phyloP scores from a whole-genome alignment of 352 stramenopile species.

The Thraustochytrium striatum region DNA sequence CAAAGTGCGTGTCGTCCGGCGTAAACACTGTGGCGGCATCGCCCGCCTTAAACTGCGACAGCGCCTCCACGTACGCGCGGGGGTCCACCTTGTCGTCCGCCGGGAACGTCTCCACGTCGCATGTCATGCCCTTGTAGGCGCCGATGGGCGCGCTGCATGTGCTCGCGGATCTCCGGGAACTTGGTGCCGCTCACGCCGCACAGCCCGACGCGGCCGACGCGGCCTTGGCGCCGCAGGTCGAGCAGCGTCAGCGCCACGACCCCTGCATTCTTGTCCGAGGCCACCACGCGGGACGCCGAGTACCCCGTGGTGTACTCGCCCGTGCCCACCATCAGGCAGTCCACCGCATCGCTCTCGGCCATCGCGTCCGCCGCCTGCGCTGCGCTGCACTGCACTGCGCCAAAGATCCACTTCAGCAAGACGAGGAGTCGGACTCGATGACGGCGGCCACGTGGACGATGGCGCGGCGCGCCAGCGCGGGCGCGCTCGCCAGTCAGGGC shows the following conservation, averaged over 20 bases:
- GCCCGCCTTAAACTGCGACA: conserved; percentile 63
- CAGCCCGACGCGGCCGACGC: conserved; percentile 71
- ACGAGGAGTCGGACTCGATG: no score
- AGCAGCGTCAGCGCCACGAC: conserved; percentile 83
- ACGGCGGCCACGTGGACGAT: no score
- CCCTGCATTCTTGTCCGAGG: conserved; percentile 73
- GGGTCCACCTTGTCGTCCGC: conserved; percentile 65
- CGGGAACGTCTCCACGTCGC: conserved; percentile 75
- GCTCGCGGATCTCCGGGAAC: conserved; percentile 74
- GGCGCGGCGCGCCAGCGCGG: no score
- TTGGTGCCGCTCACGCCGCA: conserved; percentile 79
- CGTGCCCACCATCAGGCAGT: conserved; percentile 81
- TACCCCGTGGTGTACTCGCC: conserved; percentile 86
- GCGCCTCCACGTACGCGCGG: conserved; percentile 66
- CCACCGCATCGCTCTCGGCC: conserved; percentile 50
- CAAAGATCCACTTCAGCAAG: background rate
- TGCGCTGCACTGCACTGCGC: background rate
- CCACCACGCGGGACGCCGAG: conserved; percentile 64
- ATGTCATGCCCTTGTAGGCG: conserved; percentile 60
- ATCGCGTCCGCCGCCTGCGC: background rate
- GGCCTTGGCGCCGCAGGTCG: conserved; percentile 67
- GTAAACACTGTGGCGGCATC: conserved; percentile 82
- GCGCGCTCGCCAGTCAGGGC: no score
- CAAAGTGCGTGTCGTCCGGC: conserved; percentile 81
- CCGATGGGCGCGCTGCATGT: conserved; percentile 71